Conservation (phyloP, 192 early-diverging fungal species). For the Martensiomyces pterosporus region DNA sequence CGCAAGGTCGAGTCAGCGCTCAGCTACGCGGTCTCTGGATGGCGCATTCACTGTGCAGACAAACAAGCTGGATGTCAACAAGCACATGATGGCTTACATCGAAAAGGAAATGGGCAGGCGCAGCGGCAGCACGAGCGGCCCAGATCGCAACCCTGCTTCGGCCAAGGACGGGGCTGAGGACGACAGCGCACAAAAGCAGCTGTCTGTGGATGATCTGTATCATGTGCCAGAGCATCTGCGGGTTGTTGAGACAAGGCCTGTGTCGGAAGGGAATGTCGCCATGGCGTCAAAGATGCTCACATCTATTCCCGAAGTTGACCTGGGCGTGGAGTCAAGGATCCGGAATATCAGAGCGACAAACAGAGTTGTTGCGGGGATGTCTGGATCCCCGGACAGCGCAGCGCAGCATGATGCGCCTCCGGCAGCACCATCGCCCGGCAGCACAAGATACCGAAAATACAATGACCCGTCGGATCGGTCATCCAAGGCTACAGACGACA, state of each 20-base stretch:
- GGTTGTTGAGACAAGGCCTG: conserved; percentile 56
- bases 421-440: conserved; percentile 26
- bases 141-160: conserved; percentile 7
- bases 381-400: too few species aligned
- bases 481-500: conserved; percentile 81
- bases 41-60: conserved; percentile 70
- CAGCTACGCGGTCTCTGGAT: conserved; percentile 43
- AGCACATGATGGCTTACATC: conserved; percentile 84
- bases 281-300: conserved; percentile 84
- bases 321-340: conserved; percentile 69
- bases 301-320: conserved; percentile 86
- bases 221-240: conserved; percentile 61
- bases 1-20: conserved; percentile 4
- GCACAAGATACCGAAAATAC: conserved; percentile 14
- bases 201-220: conserved; percentile 63
- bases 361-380: conserved; percentile 19
- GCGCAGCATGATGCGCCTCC: too few species aligned
- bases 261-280: conserved; percentile 81
- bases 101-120: conserved; percentile 60
- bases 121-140: too few species aligned
- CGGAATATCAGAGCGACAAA: conserved; percentile 80
- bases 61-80: conserved; percentile 74
- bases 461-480: conserved; percentile 49
- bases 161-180: background rate
- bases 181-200: too few species aligned